These are phyloP conservation scores for Exophiala sideris DNA, from an alignment of 2,329 filamentous ascomycete species.

Conservation along the genomic window DNA sequence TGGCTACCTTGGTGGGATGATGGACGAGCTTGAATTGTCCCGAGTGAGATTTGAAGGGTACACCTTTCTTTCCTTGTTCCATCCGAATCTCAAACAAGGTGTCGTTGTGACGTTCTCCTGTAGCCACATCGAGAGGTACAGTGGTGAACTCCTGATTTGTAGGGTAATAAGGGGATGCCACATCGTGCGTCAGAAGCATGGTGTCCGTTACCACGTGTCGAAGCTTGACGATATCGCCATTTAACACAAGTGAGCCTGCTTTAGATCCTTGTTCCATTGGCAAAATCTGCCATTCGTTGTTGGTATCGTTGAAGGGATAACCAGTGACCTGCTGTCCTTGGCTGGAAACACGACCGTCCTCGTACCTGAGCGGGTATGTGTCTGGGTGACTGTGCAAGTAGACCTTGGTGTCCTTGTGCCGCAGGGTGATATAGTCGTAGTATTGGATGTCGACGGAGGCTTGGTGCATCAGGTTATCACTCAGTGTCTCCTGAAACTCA, in stretches of 20 bases:
- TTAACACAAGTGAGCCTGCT: constrained; percentile 65
- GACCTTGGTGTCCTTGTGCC: constrained; percentile 95
- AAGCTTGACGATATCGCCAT: constrained; percentile 82
- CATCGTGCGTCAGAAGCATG: constrained; percentile 87
- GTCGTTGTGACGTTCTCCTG: constrained; percentile 74
- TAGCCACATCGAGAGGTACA: constrained; percentile 67
- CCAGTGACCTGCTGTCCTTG: constrained; percentile 98
- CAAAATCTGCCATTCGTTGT: constrained; percentile 96
- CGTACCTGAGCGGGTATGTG: constrained; percentile 87
- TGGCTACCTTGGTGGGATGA: constrained; percentile 89
- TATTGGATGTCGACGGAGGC: constrained; percentile 85
- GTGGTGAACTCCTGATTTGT: constrained; percentile 99
- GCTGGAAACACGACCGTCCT: constrained; percentile 94
- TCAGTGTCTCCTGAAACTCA: constrained; percentile 94
- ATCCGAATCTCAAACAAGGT: constrained; percentile 91
- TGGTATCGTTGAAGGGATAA: constrained; percentile 97
- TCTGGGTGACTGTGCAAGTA: constrained; percentile 93
- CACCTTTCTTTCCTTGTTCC: constrained; percentile 74
- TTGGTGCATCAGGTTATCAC: constrained; percentile 88
- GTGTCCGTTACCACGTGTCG: constrained; percentile 83
- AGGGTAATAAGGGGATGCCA: constrained; percentile 91
- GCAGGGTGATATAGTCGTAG: constrained; percentile 80
- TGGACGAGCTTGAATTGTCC: constrained; percentile 96
- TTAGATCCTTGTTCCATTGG: constrained; percentile 60
- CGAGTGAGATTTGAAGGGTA: constrained; percentile 85